These are phyloP conservation scores for Curvularia sp. DNA, from an alignment of 2,329 filamentous ascomycete species.

Conservation along the genomic window DNA sequence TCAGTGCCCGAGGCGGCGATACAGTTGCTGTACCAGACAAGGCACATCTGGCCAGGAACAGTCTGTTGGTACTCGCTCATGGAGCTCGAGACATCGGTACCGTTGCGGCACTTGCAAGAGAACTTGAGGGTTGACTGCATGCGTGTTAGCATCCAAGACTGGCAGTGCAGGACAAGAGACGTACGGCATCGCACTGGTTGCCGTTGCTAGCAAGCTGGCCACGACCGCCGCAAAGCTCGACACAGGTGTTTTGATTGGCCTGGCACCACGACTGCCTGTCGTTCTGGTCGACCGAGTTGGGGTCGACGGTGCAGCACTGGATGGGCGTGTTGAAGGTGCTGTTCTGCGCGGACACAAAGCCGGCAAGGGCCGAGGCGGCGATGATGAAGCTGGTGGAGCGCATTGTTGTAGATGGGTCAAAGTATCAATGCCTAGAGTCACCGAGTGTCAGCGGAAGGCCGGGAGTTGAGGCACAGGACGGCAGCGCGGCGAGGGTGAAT, in stretches of 20 bases:
- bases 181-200: conserved; percentile 66
- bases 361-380: conserved; percentile 57
- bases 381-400: conserved; percentile 57
- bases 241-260: conserved; percentile 66
- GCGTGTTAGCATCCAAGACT: conserved; percentile 27
- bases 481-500: conserved; percentile 5
- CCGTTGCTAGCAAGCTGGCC: conserved; percentile 50
- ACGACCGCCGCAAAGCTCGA: conserved; percentile 62
- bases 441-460: conserved; percentile 37
- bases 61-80: conserved; percentile 62
- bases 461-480: conserved; percentile 16
- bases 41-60: conserved; percentile 67
- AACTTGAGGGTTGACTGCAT: conserved; percentile 60
- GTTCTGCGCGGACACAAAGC: conserved; percentile 57
- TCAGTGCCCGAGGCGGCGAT: conserved; percentile 51
- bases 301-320: conserved; percentile 54
- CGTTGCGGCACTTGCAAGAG: conserved; percentile 65
- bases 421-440: conserved; percentile 49
- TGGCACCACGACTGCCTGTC: conserved; percentile 62
- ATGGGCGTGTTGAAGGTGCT: conserved; percentile 40
- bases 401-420: conserved; percentile 51
- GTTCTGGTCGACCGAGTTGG: conserved; percentile 49
- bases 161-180: conserved; percentile 30
- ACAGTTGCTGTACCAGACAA: conserved; percentile 57
- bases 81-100: conserved; percentile 56